Evolutionary conservation across 495 filamentous ascomycete genomes (phyloP), one percentile per base, ranked within the genome.

Genomic region (Coniosporium apollinis): DNA sequence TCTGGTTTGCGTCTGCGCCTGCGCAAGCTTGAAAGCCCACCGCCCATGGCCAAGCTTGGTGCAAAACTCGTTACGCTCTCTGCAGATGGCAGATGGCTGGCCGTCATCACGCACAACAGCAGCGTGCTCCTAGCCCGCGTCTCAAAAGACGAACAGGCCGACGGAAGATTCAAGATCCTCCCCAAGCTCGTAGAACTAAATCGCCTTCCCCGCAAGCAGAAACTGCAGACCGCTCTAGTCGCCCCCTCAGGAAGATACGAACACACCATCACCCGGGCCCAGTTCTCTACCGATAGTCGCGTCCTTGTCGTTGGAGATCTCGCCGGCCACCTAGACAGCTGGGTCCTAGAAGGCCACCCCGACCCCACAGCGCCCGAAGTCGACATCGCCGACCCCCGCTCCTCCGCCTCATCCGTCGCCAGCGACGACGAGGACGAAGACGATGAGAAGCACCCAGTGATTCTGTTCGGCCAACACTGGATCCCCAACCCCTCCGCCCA

Each of bases 291-390:
- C 4, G 79, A 91, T 46, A 82, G 82, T 55, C 70, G 67, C 36
- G 69, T 93, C 34, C 52, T 96, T 11, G 80, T 74, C 5, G 69
- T 74, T 10, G 72, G 76, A 22, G 91, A 94, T 54, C 50, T 96
- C 16, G 74, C 76, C 32, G 91, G 91, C 19, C 79, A 74, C 52
- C 66, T 99, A 19, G 86, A 94, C 50, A 82, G 74, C 10, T 99
- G 83, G 74, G 55, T 80, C 3, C 55, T 94, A 19, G 64, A 70
- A 39, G 66, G 62, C 25, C 64, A 64, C 16, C 59, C 65, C 45
- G 64, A 66, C 33, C 34, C 49, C 35, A 56, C 57, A 14, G 52
- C 49, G 17, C 38, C 48, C 31, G 43, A 51, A 10, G 34, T 46
- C 16, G 45, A 50, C 33, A 39, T 29, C 13, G 25, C 43, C 6